A percentile compares a stretch with the other conserved stretches of the same genome.
Conservation (phyloP, 129 eudicot genomes). For the Flaveria brownii region DNA sequence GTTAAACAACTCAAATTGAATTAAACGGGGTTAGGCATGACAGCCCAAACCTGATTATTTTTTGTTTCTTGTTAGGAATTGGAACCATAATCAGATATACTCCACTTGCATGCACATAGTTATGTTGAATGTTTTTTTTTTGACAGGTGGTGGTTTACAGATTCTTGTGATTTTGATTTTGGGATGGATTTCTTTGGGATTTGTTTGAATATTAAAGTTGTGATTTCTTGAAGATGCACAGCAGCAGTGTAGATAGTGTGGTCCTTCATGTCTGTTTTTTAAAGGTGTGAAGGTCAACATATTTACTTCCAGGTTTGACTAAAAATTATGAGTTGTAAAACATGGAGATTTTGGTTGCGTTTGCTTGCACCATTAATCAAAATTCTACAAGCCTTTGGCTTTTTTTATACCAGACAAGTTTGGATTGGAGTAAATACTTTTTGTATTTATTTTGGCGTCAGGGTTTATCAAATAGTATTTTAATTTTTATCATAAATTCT, state of each 20-base stretch:
- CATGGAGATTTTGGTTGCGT: slow-evolving; percentile 26
- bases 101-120: not conserved
- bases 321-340: slow-evolving; percentile 28
- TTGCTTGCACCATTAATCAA: slow-evolving; percentile 12
- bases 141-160: slow-evolving; percentile 36
- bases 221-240: slow-evolving; percentile 28
- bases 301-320: slow-evolving; percentile 35
- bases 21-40: too few species aligned
- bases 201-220: not conserved
- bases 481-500: too few species aligned
- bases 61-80: not conserved
- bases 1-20: not conserved
- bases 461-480: too few species aligned
- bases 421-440: not conserved
- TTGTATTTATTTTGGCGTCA: too few species aligned
- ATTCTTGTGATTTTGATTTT: slow-evolving; percentile 38
- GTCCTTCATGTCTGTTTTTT: slow-evolving; percentile 63
- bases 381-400: slow-evolving; percentile 24
- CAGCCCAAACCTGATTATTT: not conserved
- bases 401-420: slow-evolving; percentile 19
- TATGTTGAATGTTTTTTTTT: slow-evolving; percentile 14
- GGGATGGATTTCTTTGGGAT: slow-evolving; percentile 20
- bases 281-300: slow-evolving; percentile 44
- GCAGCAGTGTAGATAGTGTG: slow-evolving; percentile 61
- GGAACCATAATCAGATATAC: too few species aligned